phyloP scores from a whole-genome alignment of 2,329 filamentous ascomycete species.

The Ascochyta lentis region DNA sequence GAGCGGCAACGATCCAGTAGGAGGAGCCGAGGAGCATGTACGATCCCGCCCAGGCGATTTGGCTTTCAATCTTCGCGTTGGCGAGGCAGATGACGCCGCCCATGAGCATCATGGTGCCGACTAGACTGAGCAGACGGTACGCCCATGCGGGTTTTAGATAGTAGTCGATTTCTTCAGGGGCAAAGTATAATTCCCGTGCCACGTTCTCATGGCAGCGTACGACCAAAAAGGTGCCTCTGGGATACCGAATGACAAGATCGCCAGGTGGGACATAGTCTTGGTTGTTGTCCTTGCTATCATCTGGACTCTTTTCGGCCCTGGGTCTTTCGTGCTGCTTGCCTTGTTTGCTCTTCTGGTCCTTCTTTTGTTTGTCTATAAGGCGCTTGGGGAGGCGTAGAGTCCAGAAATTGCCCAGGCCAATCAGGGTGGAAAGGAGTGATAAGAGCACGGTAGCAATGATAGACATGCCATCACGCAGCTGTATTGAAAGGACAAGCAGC shows the following conservation, averaged over 20 bases:
- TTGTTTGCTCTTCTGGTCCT: slow-evolving; percentile 6
- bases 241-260: slow-evolving; percentile 59
- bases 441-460: slow-evolving; percentile 56
- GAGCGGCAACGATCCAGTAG: slow-evolving; percentile 60
- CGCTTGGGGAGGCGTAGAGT: slow-evolving; percentile 52
- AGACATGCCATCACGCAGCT: slow-evolving; percentile 58
- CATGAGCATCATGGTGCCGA: slow-evolving; percentile 61
- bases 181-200: slow-evolving; percentile 60
- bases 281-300: neutral
- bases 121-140: slow-evolving; percentile 57
- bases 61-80: slow-evolving; percentile 56
- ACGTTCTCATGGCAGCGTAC: slow-evolving; percentile 59
- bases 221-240: slow-evolving; percentile 58
- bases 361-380: neutral
- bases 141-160: slow-evolving; percentile 48
- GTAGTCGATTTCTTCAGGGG: slow-evolving; percentile 59
- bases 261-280: slow-evolving; percentile 43
- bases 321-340: neutral
- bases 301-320: neutral
- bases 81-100: slow-evolving; percentile 59
- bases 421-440: slow-evolving; percentile 57
- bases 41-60: slow-evolving; percentile 58
- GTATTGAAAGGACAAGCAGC: slow-evolving; percentile 55
- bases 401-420: slow-evolving; percentile 60
- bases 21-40: slow-evolving; percentile 59